These are phyloP conservation scores for Calonectria pseudoturangicola DNA, from an alignment of 2,329 filamentous ascomycete species.

Conservation along the genomic window DNA sequence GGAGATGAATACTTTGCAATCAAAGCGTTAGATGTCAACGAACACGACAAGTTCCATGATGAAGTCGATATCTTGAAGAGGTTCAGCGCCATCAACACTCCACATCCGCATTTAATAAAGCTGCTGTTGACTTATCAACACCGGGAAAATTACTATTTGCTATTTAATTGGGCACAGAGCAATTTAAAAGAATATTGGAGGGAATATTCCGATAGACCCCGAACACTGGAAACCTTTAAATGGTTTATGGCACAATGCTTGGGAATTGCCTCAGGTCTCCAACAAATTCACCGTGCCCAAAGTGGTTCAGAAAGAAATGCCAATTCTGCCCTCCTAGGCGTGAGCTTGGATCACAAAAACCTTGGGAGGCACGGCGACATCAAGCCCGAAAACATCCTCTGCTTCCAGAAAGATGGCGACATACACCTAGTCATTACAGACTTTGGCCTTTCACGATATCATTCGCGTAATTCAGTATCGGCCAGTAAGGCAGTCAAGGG, in stretches of 20 bases:
- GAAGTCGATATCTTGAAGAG: background rate
- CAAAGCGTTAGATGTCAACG: background rate
- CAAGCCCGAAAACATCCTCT: background rate
- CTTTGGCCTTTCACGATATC: background rate
- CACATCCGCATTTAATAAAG: background rate
- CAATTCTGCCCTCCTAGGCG: background rate
- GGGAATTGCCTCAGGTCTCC: background rate
- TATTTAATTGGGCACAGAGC: background rate
- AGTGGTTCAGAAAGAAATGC: background rate
- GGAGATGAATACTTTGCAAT: background rate
- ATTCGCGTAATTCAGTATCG: background rate
- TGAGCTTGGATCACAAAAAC: background rate
- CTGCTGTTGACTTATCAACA: background rate
- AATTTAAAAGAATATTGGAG: constrained; percentile 6
- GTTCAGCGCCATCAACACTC: background rate
- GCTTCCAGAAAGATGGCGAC: background rate
- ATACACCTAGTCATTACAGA: background rate
- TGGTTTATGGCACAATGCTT: constrained; percentile 1
- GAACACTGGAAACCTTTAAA: background rate
- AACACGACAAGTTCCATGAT: background rate
- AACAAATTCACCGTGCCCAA: background rate
- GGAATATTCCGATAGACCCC: background rate
- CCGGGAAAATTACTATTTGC: background rate
- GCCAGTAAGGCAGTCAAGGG: background rate
- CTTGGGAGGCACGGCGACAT: background rate